Base-by-base conservation (phyloP, 2,329 filamentous ascomycete genomes). In the Trichoderma sp. region DNA sequence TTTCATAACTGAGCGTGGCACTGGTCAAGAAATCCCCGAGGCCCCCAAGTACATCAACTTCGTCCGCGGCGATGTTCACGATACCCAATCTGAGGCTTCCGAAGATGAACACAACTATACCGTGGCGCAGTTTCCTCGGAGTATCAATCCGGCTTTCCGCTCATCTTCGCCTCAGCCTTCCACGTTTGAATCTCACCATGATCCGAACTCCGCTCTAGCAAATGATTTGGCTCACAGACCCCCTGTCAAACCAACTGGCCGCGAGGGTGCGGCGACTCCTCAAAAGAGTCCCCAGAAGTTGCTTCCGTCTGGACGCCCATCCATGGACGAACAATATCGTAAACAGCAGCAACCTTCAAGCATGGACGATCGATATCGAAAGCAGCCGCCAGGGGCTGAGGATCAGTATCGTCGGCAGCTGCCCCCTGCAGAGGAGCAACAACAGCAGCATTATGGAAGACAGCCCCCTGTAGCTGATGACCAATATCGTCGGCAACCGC, bases 41-140 rank as follows among this genome's bases (percentile, higher is more conserved):
- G 89, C 95, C 27, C 95, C 95, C 52, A 97, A 93, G 78, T 99
- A 97, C 78, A 97, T 99, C 87, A 97, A 99, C 82, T 99, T 98
- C 79, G 96, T 93, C 78, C 90, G 95, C 12, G 95, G 94, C 17
- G 94, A 97, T 77, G 80, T 90, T 54, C 85, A 89, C 65, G 95
- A 99, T 73, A 89, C 87, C 42, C 88, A 89, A 72, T 97, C 94
- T 1, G 92, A 95, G 70, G 84, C 86, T 12, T 94, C 92, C 0
- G 93, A 97, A 25, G 94, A 97, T 71, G 93, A 94, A 5, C 56
- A 65, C 73, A 89, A 86, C 73, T 99, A 97, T 76, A 97, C 93
- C 0, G 93, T 99, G 13, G 96, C 96, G 4, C 94, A 99, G 76
- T 99, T 98, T 74, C 93, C 94, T 69, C 87, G 95, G 69, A 94